A percentile compares a stretch with the other conserved stretches of the same genome.
phyloP scores from a whole-genome alignment of 2,329 filamentous ascomycete species.

The Talaromyces sp. region DNA sequence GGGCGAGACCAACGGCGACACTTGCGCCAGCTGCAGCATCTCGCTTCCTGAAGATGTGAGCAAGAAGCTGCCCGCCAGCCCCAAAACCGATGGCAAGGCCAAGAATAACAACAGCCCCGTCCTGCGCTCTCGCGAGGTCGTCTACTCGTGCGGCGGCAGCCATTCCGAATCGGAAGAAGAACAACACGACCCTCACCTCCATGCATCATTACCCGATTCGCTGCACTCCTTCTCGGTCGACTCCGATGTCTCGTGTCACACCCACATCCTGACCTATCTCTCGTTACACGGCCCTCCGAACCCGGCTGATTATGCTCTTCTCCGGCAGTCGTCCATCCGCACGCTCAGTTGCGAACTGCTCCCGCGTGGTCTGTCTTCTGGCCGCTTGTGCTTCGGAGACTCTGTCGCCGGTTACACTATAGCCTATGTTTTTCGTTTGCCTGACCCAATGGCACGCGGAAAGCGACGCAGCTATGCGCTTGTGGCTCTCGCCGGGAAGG shows the following conservation, averaged over 20 bases:
- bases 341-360: constrained; percentile 55
- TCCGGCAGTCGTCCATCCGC: constrained; percentile 55
- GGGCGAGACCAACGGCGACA: constrained; percentile 44
- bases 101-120: constrained; percentile 52
- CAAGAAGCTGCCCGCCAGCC: constrained; percentile 50
- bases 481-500: constrained; percentile 53
- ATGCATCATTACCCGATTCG: constrained; percentile 35
- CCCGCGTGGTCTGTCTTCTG: constrained; percentile 52
- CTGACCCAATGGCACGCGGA: constrained; percentile 55
- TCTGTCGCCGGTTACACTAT: constrained; percentile 54
- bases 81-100: constrained; percentile 44
- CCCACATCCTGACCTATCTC: constrained; percentile 55
- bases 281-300: constrained; percentile 54
- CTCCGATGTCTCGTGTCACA: constrained; percentile 47
- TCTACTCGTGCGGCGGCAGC: constrained; percentile 46
- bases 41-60: constrained; percentile 52
- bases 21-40: constrained; percentile 56
- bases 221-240: constrained; percentile 37
- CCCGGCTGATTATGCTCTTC: constrained; percentile 49
- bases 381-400: constrained; percentile 57
- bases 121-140: constrained; percentile 50
- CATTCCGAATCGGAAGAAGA: constrained; percentile 35
- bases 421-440: constrained; percentile 56
- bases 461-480: constrained; percentile 55
- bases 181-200: constrained; percentile 28